A percentile compares a stretch with the other conserved stretches of the same genome.
Conservation (phyloP, 441 rosid genomes). For the Brassica hybrid region DNA sequence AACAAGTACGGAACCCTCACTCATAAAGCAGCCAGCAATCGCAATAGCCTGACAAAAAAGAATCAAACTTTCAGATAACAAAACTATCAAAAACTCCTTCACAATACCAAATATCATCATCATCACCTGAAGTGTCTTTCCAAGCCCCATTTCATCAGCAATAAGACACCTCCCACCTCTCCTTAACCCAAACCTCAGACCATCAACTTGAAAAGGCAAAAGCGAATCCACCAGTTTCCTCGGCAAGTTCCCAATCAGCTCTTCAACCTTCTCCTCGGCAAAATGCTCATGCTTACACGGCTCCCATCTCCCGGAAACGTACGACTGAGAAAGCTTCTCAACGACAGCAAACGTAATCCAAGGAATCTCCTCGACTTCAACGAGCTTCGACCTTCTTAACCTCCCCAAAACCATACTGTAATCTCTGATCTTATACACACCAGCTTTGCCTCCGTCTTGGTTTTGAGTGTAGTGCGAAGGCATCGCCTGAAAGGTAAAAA, state of each 20-base stretch:
- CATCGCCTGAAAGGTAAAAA: conserved; percentile 60
- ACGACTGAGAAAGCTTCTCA: conserved; percentile 68
- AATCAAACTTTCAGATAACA: conserved; percentile 16
- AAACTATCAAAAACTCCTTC: neutral
- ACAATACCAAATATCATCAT: neutral
- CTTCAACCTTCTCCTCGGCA: conserved; percentile 65
- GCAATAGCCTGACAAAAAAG: conserved; percentile 80
- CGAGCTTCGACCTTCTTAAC: conserved; percentile 57
- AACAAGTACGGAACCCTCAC: conserved; percentile 81
- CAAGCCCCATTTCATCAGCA: conserved; percentile 99
- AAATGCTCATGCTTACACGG: conserved; percentile 87
- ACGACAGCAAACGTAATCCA: conserved; percentile 76
- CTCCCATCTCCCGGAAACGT: conserved; percentile 64
- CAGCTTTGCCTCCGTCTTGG: conserved; percentile 78
- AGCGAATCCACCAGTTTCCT: conserved; percentile 60
- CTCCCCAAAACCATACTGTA: conserved; percentile 66
- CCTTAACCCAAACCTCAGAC: conserved; percentile 74
- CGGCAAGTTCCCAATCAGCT: conserved; percentile 66
- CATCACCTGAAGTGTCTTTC: conserved; percentile 96
- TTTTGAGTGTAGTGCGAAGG: conserved; percentile 82
- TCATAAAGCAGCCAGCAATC: conserved; percentile 84
- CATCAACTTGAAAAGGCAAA: conserved; percentile 90
- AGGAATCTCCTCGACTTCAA: conserved; percentile 78
- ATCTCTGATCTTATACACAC: conserved; percentile 77
- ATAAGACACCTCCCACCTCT: conserved; percentile 95